Percentiles rank a stretch among this genome's conserved stretches.
phyloP scores from a whole-genome alignment of 768 basidiomycete species.

The Pisolithus albus region DNA sequence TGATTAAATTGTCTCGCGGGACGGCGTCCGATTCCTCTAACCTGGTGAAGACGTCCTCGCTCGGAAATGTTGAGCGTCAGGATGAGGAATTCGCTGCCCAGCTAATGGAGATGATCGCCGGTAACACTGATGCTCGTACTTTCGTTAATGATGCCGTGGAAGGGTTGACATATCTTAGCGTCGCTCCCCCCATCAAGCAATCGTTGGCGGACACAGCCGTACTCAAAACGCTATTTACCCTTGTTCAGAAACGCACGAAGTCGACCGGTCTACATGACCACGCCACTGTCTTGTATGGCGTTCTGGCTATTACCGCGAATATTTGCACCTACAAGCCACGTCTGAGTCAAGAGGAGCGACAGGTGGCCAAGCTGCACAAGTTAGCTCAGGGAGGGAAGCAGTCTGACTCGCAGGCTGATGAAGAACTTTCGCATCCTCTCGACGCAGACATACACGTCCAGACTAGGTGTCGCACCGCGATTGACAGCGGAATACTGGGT shows the following conservation, averaged over 20 bases:
- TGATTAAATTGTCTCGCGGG: slow-evolving; percentile 72
- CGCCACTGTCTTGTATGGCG: slow-evolving; percentile 65
- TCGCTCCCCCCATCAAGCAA: slow-evolving; percentile 57
- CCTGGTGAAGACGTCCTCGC: slow-evolving; percentile 7
- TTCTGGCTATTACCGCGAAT: slow-evolving; percentile 70
- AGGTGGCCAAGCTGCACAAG: slow-evolving; percentile 69
- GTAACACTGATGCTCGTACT: slow-evolving; percentile 29
- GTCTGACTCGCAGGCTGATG: slow-evolving; percentile 20
- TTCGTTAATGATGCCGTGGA: slow-evolving; percentile 66
- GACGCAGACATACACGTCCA: slow-evolving; percentile 67
- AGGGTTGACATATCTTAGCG: slow-evolving; percentile 77
- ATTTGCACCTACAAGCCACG: slow-evolving; percentile 63
- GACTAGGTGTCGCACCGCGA: slow-evolving; percentile 47
- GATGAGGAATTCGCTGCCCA: slow-evolving; percentile 44
- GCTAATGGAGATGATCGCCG: slow-evolving; percentile 52
- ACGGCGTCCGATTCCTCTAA: slow-evolving; percentile 35
- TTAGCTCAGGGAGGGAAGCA: slow-evolving; percentile 55
- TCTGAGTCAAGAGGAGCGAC: slow-evolving; percentile 73
- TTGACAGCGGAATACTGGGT: slow-evolving; percentile 58
- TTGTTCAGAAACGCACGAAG: slow-evolving; percentile 47
- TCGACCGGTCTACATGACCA: slow-evolving; percentile 25
- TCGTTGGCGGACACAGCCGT: slow-evolving; percentile 51
- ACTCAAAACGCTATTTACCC: slow-evolving; percentile 49
- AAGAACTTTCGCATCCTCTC: slow-evolving; percentile 30
- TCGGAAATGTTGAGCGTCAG: slow-evolving; percentile 9